Evolutionary conservation across 2,329 filamentous ascomycete genomes (phyloP).

Genomic region (Clarireedia monteithiana): DNA sequence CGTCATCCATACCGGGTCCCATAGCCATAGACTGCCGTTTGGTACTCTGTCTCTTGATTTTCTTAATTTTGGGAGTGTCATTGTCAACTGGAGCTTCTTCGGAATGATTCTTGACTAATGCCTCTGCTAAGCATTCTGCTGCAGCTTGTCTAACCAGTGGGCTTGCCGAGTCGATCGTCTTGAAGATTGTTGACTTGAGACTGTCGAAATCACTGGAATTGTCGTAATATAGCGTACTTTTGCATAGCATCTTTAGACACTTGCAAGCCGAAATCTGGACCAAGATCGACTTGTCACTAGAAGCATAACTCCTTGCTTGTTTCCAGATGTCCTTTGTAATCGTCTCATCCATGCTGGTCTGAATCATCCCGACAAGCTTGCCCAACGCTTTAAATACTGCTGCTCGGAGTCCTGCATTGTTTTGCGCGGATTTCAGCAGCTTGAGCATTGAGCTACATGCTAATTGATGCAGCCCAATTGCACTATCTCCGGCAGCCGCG

Average conservation of each 20-base stretch:
- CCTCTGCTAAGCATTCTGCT: constrained; percentile 74
- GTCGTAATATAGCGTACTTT: constrained; percentile 72
- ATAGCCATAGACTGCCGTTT: constrained; percentile 38
- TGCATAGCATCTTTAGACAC: constrained; percentile 67
- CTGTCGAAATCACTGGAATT: constrained; percentile 88
- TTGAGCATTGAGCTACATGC: constrained; percentile 67
- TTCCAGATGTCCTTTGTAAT: constrained; percentile 92
- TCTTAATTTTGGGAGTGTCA: constrained; percentile 53
- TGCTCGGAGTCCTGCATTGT: constrained; percentile 73
- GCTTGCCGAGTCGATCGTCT: constrained; percentile 72
- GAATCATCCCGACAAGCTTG: constrained; percentile 70
- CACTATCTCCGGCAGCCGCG: constrained; percentile 87
- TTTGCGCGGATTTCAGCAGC: constrained; percentile 69
- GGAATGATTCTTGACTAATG: constrained; percentile 74
- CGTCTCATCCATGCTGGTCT: constrained; percentile 70
- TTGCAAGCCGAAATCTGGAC: constrained; percentile 73
- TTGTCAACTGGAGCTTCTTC: constrained; percentile 44
- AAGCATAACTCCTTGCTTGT: constrained; percentile 68
- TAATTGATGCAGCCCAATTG: constrained; percentile 72
- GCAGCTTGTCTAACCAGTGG: constrained; percentile 74
- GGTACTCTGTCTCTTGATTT: constrained; percentile 64
- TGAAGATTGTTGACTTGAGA: constrained; percentile 74
- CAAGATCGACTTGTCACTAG: constrained; percentile 73
- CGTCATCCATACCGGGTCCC: constrained; percentile 47
- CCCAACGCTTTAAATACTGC: constrained; percentile 68